Base-by-base conservation (phyloP, 2,329 filamentous ascomycete species). In the Zymoseptoria crescenta region DNA sequence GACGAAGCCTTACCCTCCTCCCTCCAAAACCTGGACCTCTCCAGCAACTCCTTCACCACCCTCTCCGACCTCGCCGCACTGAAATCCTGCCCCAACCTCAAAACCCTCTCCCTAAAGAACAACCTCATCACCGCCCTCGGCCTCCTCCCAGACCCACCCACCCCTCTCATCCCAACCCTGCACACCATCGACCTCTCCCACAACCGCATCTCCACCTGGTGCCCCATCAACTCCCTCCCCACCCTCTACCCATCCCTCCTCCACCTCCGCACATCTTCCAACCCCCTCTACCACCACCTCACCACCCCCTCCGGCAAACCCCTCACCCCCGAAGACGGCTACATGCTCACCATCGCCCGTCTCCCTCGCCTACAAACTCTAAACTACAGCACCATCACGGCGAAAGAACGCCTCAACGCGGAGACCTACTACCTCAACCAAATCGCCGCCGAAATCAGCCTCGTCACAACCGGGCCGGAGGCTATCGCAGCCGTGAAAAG, bases 341-440 rank as follows among this genome's bases (percentile, higher is more conserved):
- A 91, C 76, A 96, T 96, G 89, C 81, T 96, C 53, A 90, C 89
- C 0, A 78, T 96, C 27, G 89, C 87, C 28, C 88, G 91, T 2
- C 78, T 96, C 1, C 81, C 82, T 1, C 76, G 77, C 1, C 81
- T 97, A 8, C 81, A 81, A 56, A 80, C 78, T 0, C 80, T 96
- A 29, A 94, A 94, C 71, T 91, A 89, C 71, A 86, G 74, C 60
- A 74, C 72, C 16, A 86, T 97, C 65, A 86, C 85, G 0, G 67
- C 79, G 1, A 83, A 87, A 49, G 92, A 97, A 72, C 85, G 93
- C 19, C 80, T 84, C 56, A 94, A 97, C 69, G 91, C 91, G 4
- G 94, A 97, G 67, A 87, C 93, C 69, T 99, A 96, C 73, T 99
- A 99, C 72, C 83, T 97, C 9, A 89, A 87, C 0, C 83, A 88